Evolutionary conservation across 2,329 filamentous ascomycete genomes (phyloP).

Genomic region (Periconia digitata): DNA sequence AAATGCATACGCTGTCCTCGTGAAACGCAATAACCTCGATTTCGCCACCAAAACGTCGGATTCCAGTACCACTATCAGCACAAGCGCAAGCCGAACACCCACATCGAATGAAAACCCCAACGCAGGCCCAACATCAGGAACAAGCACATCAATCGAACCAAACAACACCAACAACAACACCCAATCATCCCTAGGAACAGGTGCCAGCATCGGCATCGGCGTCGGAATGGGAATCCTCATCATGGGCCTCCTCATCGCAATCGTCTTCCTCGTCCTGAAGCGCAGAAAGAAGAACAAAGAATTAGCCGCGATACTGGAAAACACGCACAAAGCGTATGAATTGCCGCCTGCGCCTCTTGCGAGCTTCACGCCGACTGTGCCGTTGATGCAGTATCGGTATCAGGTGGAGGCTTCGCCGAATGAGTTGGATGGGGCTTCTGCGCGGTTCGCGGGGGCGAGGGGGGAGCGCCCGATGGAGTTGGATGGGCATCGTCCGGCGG

Average conservation of each 20-base stretch:
- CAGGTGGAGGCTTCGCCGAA: neutral
- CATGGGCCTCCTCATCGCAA: neutral
- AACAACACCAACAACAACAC: neutral
- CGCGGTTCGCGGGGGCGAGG: neutral
- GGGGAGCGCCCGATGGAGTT: neutral
- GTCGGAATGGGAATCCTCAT: neutral
- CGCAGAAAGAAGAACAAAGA: neutral
- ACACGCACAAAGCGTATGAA: neutral
- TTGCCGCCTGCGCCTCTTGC: neutral
- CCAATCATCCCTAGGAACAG: neutral
- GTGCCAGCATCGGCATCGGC: conserved; percentile 4
- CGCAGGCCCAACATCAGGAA: neutral
- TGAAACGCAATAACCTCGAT: conserved; percentile 2
- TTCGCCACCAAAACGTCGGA: neutral
- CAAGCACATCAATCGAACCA: neutral
- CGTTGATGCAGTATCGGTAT: neutral
- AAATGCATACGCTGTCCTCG: conserved; percentile 3
- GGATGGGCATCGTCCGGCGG: neutral
- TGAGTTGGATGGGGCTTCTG: neutral
- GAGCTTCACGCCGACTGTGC: too few relatives aligned
- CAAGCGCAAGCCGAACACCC: neutral
- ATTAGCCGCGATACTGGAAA: neutral
- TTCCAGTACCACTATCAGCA: neutral
- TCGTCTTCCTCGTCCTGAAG: neutral
- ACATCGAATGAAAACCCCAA: neutral